Evolutionary conservation across 495 filamentous ascomycete genomes (phyloP).

Genomic region (Penicillium waksmanii): DNA sequence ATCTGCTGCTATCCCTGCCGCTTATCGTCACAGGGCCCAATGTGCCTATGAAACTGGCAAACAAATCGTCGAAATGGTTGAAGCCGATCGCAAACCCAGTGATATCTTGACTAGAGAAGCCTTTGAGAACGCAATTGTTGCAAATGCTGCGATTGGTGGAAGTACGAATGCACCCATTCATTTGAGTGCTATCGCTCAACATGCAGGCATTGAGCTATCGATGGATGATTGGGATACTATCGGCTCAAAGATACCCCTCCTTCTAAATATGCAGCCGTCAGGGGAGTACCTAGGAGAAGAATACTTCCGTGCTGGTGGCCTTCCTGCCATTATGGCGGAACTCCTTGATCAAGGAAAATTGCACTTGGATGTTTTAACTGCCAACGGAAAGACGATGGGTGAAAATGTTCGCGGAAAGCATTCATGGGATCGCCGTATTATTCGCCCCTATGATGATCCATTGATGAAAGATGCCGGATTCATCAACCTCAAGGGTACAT

Average conservation of each 20-base stretch:
- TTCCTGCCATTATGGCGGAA: constrained; percentile 57
- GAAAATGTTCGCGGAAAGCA: constrained; percentile 49
- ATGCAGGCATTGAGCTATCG: constrained; percentile 53
- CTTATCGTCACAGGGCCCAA: constrained; percentile 55
- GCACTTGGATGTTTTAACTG: constrained; percentile 43
- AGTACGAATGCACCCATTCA: constrained; percentile 62
- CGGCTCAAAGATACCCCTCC: constrained; percentile 52
- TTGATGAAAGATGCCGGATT: constrained; percentile 55
- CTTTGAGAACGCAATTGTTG: constrained; percentile 59
- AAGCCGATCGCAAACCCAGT: constrained; percentile 55
- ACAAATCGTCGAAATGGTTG: constrained; percentile 59
- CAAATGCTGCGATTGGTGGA: constrained; percentile 57
- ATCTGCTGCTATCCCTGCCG: constrained; percentile 57
- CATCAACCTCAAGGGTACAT: constrained; percentile 51
- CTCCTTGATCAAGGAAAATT: constrained; percentile 52
- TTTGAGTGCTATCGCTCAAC: constrained; percentile 57
- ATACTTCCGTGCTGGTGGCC: constrained; percentile 57
- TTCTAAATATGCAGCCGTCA: constrained; percentile 59
- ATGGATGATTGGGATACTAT: constrained; percentile 58
- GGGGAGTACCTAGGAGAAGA: constrained; percentile 57
- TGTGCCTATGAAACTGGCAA: constrained; percentile 57
- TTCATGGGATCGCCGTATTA: constrained; percentile 49
- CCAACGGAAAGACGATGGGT: constrained; percentile 44
- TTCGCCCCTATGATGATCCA: constrained; percentile 49
- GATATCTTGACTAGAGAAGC: constrained; percentile 59